Conservation (phyloP, 2,329 filamentous ascomycete genomes). For the Aspergillus bombycis region DNA sequence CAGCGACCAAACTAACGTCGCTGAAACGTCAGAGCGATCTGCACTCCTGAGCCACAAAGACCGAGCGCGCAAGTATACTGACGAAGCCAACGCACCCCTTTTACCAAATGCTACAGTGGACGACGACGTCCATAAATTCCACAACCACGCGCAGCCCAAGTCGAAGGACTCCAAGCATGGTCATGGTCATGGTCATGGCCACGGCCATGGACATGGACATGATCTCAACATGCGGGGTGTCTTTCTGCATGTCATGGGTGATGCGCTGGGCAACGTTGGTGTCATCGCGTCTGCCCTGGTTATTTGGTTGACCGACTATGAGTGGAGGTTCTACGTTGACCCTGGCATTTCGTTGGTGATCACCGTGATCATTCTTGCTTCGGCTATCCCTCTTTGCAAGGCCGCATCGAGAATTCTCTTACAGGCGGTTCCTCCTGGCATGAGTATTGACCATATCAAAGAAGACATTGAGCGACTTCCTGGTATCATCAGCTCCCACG, state of each 20-base stretch:
- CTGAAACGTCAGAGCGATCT: slow-evolving; percentile 51
- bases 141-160: slow-evolving; percentile 77
- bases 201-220: slow-evolving; percentile 42
- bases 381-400: slow-evolving; percentile 55
- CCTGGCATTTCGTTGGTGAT: slow-evolving; percentile 92
- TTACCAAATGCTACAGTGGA: slow-evolving; percentile 20
- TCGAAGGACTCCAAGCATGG: slow-evolving; percentile 59
- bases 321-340: slow-evolving; percentile 84
- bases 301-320: slow-evolving; percentile 87
- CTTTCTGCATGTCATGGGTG: slow-evolving; percentile 63
- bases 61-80: slow-evolving; percentile 37
- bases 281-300: slow-evolving; percentile 69
- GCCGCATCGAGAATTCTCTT: slow-evolving; percentile 75
- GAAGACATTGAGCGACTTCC: slow-evolving; percentile 85
- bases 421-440: slow-evolving; percentile 87
- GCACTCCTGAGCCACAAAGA: slow-evolving; percentile 48
- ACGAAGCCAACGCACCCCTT: slow-evolving; percentile 26
- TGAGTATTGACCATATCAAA: slow-evolving; percentile 86
- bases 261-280: slow-evolving; percentile 52
- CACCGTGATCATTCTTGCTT: slow-evolving; percentile 69
- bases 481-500: slow-evolving; percentile 88
- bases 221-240: slow-evolving; percentile 90
- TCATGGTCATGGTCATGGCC: slow-evolving; percentile 11
- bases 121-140: slow-evolving; percentile 62
- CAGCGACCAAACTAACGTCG: slow-evolving; percentile 56